Evolutionary conservation across 805 yeast species (phyloP).

Genomic region (Peterozyma toletana): DNA sequence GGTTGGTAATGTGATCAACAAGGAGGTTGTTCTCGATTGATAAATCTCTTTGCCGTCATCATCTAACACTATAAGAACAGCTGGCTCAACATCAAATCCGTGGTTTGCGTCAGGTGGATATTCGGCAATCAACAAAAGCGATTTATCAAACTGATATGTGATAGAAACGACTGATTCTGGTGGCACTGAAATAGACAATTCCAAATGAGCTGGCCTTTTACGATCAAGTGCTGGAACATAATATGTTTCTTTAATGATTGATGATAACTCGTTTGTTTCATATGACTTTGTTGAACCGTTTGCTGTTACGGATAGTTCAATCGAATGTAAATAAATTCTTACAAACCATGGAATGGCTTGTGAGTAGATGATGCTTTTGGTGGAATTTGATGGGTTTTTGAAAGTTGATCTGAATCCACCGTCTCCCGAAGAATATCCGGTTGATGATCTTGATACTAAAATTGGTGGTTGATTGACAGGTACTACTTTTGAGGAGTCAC

Average conservation of each 20-base stretch:
- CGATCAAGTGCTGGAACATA: constrained; percentile 80
- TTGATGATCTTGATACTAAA: constrained; percentile 72
- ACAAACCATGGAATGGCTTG: constrained; percentile 93
- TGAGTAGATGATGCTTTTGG: constrained; percentile 51
- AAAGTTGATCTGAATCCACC: constrained; percentile 84
- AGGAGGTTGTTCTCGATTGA: constrained; percentile 75
- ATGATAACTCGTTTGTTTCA: constrained; percentile 20
- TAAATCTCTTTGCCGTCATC: constrained; percentile 24
- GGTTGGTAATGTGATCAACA: constrained; percentile 81
- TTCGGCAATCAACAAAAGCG: constrained; percentile 76
- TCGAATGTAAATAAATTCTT: constrained; percentile 71
- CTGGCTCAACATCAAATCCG: constrained; percentile 93
- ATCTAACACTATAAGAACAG: constrained; percentile 56
- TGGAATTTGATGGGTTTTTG: constrained; percentile 49
- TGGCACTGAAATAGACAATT: constrained; percentile 60
- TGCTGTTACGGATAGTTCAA: constrained; percentile 28
- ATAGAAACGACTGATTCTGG: constrained; percentile 51
- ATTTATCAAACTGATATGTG: constrained; percentile 79
- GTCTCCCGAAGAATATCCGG: constrained; percentile 85
- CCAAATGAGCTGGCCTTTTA: constrained; percentile 75
- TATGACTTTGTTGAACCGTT: constrained; percentile 14
- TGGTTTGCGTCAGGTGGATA: constrained; percentile 99
- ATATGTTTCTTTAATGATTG: constrained; percentile 41
- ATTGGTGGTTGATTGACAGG: constrained; percentile 50
- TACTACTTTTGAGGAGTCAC: constrained; percentile 34